Conservation (phyloP, 2,329 filamentous ascomycete genomes). For the Blastomyces parvus region DNA sequence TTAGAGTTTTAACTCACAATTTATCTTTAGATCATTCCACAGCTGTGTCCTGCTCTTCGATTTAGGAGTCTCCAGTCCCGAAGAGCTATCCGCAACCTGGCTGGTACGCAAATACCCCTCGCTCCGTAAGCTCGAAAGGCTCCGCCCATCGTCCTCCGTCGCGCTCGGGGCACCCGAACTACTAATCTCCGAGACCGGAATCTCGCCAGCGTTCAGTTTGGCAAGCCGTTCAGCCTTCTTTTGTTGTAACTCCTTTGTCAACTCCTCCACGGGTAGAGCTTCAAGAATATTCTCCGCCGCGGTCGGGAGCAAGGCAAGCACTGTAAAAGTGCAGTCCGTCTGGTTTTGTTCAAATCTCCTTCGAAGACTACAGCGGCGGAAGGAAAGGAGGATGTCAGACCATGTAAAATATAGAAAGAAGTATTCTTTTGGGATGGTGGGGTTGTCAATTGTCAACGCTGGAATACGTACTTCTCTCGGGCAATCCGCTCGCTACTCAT, state of each 20-base stretch:
- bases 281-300: constrained; percentile 82
- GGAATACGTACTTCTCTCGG: constrained; percentile 74
- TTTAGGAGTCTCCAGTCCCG: constrained; percentile 40
- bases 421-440: constrained; percentile 1
- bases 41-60: constrained; percentile 78
- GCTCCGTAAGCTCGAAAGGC: constrained; percentile 64
- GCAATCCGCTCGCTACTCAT: constrained; percentile 94
- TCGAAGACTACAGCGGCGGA: constrained; percentile 55
- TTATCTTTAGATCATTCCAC: constrained; percentile 96
- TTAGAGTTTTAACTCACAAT: constrained; percentile 49
- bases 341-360: constrained; percentile 98
- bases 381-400: constrained; percentile 5
- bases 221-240: constrained; percentile 70
- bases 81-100: constrained; percentile 54
- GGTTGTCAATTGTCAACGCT: neutral
- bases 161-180: constrained; percentile 53
- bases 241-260: constrained; percentile 87
- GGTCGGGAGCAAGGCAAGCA: constrained; percentile 88
- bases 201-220: constrained; percentile 47
- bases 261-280: constrained; percentile 80
- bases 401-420: neutral
- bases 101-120: constrained; percentile 77
- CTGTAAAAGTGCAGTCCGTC: constrained; percentile 95
- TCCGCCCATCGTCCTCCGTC: constrained; percentile 73
- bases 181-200: constrained; percentile 47